These are phyloP conservation scores for Aspergillus leporis DNA, from an alignment of 495 filamentous ascomycete genomes.

Conservation along the genomic window DNA sequence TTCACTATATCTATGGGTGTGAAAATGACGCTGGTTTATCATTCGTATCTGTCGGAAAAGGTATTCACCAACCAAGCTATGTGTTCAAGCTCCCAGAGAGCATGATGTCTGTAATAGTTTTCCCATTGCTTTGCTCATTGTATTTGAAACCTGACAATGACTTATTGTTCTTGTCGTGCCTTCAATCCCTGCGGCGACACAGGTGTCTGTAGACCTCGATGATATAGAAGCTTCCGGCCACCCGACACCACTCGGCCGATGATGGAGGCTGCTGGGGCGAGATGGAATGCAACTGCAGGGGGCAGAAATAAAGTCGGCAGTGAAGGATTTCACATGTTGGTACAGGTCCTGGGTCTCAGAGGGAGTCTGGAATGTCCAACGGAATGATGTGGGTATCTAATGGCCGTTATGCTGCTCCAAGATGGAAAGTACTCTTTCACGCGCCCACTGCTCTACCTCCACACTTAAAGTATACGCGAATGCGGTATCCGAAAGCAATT, in stretches of 20 bases:
- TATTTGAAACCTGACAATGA: not conserved
- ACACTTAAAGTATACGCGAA: not conserved
- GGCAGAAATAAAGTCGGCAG: not conserved
- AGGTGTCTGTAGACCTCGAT: slow-evolving; percentile 8
- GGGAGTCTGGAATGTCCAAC: not conserved
- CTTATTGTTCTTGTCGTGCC: not conserved
- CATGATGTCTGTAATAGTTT: slow-evolving; percentile 1
- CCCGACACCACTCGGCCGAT: not conserved
- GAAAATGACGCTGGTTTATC: too few relatives aligned
- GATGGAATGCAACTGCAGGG: not conserved
- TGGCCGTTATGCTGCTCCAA: not conserved
- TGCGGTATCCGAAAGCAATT: slow-evolving; percentile 1
- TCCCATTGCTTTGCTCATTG: slow-evolving; percentile 12
- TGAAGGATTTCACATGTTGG: not conserved
- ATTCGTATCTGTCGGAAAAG: not conserved
- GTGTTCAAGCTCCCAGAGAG: slow-evolving; percentile 11
- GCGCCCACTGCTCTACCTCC: not conserved
- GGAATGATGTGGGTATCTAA: not conserved
- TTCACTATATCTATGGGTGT: too few relatives aligned
- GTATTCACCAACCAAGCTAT: slow-evolving; percentile 9
- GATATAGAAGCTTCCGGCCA: slow-evolving; percentile 12
- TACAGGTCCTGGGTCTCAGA: not conserved
- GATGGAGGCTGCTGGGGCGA: slow-evolving; percentile 1
- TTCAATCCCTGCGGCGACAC: not conserved
- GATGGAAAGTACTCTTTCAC: slow-evolving; percentile 4